Base-by-base conservation (phyloP, 768 basidiomycete genomes). In the Phaeotremella fagi region DNA sequence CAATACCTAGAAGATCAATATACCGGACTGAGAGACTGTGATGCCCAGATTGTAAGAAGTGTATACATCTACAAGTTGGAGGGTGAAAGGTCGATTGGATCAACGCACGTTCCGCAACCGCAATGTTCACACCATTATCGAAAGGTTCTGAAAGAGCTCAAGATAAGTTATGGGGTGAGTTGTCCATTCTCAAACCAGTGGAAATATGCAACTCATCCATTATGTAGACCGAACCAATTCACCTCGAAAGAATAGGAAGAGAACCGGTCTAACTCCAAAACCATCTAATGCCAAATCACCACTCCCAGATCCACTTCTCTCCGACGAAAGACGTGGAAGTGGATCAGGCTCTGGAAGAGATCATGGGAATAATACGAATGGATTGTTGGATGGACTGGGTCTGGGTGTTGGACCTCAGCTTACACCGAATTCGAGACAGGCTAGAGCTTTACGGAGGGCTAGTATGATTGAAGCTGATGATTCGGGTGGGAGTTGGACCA, bases 81-180 rank as follows among this genome's bases (percentile, higher is more conserved):
- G n/a, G n/a, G n/a, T n/a, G n/a, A n/a, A n/a, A n/a, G n/a, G n/a
- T n/a, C n/a, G n/a, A n/a, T n/a, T n/a, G n/a, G n/a, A n/a, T n/a
- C n/a, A 35, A 9, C 33, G 33, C 33, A 9, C n/a, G 33, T 35
- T 35, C 33, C n/a, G 33, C 33, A 35, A n/a, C 11, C n/a, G 35
- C 12, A 25, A 73, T 73, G 71, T 73, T 73, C 58, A 71, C 69
- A 18, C 71, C 71, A n/a, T 53, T 73, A 14, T 66, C 61, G 11
- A 71, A 66, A 51, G 71, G 71, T 27, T 66, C 64, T 28, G 71
- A 73, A 53, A 44, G 68, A 36, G 58, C 67, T 18, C 71, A 73
- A 45, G 61, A 72, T 31, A 61, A 59, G 41, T 52, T 67, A 46
- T 73, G 71, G 71, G 68, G 69, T 73, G 35, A 49, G 66, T 57